Evolutionary conservation across 495 filamentous ascomycete species (phyloP).

Genomic region (Penicillium paxilli): DNA sequence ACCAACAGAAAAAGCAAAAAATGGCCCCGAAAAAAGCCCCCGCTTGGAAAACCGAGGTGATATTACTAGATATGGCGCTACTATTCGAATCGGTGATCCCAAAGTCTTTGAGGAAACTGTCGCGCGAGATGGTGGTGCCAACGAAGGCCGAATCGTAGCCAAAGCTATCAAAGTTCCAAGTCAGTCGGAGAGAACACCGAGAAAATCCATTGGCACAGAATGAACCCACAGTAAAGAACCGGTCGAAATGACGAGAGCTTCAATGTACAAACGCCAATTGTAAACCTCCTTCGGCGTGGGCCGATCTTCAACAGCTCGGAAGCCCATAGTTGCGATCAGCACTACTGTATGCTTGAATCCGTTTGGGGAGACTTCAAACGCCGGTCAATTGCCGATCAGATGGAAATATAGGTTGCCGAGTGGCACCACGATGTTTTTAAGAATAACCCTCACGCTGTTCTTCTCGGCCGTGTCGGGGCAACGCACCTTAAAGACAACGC

Average conservation of each 20-base stretch:
- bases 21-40: constrained; percentile 59
- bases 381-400: constrained; percentile 1
- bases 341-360: neutral
- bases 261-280: constrained; percentile 65
- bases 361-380: neutral
- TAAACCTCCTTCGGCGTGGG: constrained; percentile 61
- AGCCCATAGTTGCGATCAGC: constrained; percentile 4
- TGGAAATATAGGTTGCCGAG: neutral
- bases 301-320: constrained; percentile 50
- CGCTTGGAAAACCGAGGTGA: constrained; percentile 60
- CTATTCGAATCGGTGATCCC: constrained; percentile 36
- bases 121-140: constrained; percentile 59
- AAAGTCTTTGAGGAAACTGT: constrained; percentile 56
- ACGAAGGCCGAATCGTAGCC: constrained; percentile 65
- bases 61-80: constrained; percentile 55
- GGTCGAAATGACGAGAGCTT: constrained; percentile 55
- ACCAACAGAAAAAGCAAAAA: constrained; percentile 29
- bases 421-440: constrained; percentile 13
- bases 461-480: constrained; percentile 1
- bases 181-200: neutral
- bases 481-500: neutral
- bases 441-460: neutral
- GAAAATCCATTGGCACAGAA: neutral
- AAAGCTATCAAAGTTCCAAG: neutral
- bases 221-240: constrained; percentile 16